Evolutionary conservation across 2,329 filamentous ascomycete species (phyloP).

Genomic region (Diaporthe caulivora): DNA sequence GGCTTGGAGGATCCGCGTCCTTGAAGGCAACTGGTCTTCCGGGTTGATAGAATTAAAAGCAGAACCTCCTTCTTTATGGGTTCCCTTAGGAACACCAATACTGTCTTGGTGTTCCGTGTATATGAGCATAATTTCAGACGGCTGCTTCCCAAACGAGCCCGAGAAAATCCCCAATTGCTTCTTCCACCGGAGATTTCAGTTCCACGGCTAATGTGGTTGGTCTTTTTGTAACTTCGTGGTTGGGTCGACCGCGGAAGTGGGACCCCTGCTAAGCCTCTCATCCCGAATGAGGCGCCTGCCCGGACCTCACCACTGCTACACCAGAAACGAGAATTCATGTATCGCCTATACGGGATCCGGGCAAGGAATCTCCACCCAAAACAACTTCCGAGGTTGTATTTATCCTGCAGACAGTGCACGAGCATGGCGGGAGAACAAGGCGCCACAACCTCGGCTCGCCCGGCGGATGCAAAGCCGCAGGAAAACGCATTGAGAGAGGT

Average conservation of each 20-base stretch:
- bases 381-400: neutral
- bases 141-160: neutral
- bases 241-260: slow-evolving; percentile 20
- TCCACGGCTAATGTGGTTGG: neutral
- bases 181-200: neutral
- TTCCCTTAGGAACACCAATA: neutral
- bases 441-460: neutral
- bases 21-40: neutral
- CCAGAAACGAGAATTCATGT: slow-evolving; percentile 19
- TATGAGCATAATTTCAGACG: neutral
- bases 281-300: neutral
- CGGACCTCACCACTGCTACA: neutral
- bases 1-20: neutral
- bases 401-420: slow-evolving; percentile 11
- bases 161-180: too few relatives aligned
- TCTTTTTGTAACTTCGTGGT: neutral
- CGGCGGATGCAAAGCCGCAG: slow-evolving; percentile 44
- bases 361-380: neutral
- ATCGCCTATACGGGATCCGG: neutral
- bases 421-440: slow-evolving; percentile 26
- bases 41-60: slow-evolving; percentile 1
- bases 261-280: neutral
- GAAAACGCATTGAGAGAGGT: slow-evolving; percentile 61
- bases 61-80: neutral
- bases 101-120: neutral